Evolutionary conservation across 202 grass and related monocot species (phyloP).

Genomic region (Bolboschoenoplectus hybrid): DNA sequence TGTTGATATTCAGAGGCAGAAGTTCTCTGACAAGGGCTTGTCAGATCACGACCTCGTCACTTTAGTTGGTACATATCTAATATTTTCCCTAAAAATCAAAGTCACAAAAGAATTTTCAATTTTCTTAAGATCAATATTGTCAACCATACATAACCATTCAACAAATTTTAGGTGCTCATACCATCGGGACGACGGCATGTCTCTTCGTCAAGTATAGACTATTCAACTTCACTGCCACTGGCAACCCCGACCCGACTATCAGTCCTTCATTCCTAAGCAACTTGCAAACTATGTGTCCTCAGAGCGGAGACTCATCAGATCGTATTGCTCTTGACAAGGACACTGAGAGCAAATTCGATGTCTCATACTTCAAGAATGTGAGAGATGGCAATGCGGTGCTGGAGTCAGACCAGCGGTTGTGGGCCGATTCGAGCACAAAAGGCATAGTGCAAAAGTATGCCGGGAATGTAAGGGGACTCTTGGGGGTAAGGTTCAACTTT

Average conservation of each 20-base stretch:
- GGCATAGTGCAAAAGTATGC: conserved; percentile 54
- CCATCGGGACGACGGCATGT: conserved; percentile 70
- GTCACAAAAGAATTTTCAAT: not conserved
- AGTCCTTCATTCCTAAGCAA: conserved; percentile 48
- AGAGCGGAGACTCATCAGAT: conserved; percentile 35
- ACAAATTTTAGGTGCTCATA: conserved; percentile 54
- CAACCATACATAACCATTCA: not conserved
- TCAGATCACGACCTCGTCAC: conserved; percentile 66
- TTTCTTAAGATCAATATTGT: conserved; percentile 12
- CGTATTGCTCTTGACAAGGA: conserved; percentile 59
- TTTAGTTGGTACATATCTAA: conserved; percentile 49
- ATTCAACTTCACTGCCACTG: conserved; percentile 71
- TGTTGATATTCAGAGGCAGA: conserved; percentile 65
- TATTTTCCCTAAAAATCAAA: not conserved
- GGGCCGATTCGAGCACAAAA: conserved; percentile 57
- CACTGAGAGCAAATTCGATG: conserved; percentile 49
- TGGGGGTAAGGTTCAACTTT: conserved; percentile 55
- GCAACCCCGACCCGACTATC: conserved; percentile 65
- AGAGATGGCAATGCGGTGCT: conserved; percentile 57
- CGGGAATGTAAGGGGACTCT: conserved; percentile 55
- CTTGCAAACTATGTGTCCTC: conserved; percentile 53
- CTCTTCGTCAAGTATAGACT: conserved; percentile 62
- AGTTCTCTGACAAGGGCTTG: conserved; percentile 64
- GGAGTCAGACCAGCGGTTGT: conserved; percentile 85
- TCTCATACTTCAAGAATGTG: conserved; percentile 72